Percentiles rank a stretch among this genome's conserved stretches.
Conservation (phyloP, 441 rosid species). For the Populus hybrid region DNA sequence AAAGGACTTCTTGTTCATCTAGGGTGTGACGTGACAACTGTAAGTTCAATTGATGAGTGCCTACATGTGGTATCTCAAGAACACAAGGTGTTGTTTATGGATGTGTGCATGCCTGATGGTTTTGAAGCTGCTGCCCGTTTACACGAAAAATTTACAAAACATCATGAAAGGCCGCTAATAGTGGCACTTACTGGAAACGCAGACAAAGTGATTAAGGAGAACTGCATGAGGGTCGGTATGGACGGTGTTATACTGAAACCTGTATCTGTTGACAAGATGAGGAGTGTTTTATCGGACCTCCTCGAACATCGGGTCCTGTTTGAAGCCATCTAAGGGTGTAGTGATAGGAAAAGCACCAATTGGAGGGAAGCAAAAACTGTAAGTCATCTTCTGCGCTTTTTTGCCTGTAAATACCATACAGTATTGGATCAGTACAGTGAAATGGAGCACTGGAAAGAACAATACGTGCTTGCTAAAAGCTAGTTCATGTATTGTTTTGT, state of each 20-base stretch:
- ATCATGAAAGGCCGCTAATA: conserved; percentile 72
- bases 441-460: background rate
- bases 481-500: background rate
- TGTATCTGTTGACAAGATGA: conserved; percentile 87
- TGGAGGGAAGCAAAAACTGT: background rate
- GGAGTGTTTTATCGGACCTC: conserved; percentile 61
- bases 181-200: conserved; percentile 80
- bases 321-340: conserved; percentile 37
- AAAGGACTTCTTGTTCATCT: conserved; percentile 78
- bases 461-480: background rate
- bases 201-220: conserved; percentile 73
- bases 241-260: conserved; percentile 75
- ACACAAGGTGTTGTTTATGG: conserved; percentile 79
- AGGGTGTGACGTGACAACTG: conserved; percentile 83
- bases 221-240: conserved; percentile 78
- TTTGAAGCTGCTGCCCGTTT: conserved; percentile 59
- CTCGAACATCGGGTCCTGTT: conserved; percentile 60
- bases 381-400: background rate
- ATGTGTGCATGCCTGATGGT: conserved; percentile 58
- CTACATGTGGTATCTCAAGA: conserved; percentile 54
- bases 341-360: background rate
- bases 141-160: conserved; percentile 54
- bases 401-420: background rate
- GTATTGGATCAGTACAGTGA: background rate
- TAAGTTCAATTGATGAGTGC: conserved; percentile 70